phyloP scores from a whole-genome alignment of 139 green algal species.

The Dunaliella primolecta region DNA sequence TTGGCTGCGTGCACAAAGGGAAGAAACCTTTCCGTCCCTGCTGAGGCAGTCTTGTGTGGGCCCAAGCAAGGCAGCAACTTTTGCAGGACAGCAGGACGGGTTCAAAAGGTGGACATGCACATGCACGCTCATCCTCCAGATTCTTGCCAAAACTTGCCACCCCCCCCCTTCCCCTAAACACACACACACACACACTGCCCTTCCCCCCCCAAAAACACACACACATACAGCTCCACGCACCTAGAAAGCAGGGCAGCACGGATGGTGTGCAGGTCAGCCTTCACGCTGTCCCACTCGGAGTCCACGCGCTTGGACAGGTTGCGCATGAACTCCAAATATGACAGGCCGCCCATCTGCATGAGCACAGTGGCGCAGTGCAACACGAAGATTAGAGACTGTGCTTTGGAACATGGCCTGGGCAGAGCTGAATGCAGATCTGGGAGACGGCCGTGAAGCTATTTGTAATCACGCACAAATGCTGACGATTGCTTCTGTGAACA shows the following conservation, averaged over 20 bases:
- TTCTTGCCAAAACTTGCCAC: background rate
- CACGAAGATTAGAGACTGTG: background rate
- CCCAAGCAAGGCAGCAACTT: too few species aligned
- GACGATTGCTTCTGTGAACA: too few species aligned
- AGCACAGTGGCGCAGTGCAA: background rate
- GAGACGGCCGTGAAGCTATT: background rate
- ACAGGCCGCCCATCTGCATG: slow-evolving; percentile 78
- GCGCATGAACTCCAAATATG: slow-evolving; percentile 88
- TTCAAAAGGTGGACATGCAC: background rate
- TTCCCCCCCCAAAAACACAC: background rate
- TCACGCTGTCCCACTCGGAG: slow-evolving; percentile 82
- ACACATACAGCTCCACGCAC: slow-evolving; percentile 4
- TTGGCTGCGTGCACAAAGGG: too few species aligned
- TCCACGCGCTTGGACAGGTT: slow-evolving; percentile 82
- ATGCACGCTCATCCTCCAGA: background rate
- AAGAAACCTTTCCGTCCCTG: too few species aligned
- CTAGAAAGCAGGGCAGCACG: slow-evolving; percentile 67
- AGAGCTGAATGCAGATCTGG: background rate
- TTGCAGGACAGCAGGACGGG: too few species aligned
- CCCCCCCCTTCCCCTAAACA: background rate
- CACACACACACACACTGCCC: background rate
- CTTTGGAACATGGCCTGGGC: background rate
- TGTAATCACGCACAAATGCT: too few species aligned
- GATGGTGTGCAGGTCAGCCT: slow-evolving; percentile 77
- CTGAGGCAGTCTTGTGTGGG: too few species aligned